phyloP scores from a whole-genome alignment of 1,284 basidiomycete genomes.

The Trichosporon ovoides region DNA sequence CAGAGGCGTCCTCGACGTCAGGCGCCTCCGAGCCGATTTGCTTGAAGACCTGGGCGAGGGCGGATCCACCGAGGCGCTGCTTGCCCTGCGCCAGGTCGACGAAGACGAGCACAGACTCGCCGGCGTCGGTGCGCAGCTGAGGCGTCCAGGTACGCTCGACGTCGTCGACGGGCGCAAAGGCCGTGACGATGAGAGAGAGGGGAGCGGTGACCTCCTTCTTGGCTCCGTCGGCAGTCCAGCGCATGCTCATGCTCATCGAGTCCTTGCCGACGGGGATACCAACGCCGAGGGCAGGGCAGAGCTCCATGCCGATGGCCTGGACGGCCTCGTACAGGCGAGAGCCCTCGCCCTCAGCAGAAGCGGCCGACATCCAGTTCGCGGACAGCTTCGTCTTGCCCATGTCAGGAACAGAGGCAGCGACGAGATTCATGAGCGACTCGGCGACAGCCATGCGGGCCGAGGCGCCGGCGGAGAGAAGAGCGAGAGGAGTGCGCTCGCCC shows the following conservation, averaged over 20 bases:
- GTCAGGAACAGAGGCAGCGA: slow-evolving; percentile 69
- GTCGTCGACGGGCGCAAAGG: slow-evolving; percentile 82
- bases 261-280: slow-evolving; percentile 98
- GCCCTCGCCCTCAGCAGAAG: slow-evolving; percentile 84
- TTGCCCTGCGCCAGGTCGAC: slow-evolving; percentile 83
- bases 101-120: slow-evolving; percentile 68
- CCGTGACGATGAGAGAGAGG: slow-evolving; percentile 87
- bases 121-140: slow-evolving; percentile 61
- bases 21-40: slow-evolving; percentile 71
- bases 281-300: slow-evolving; percentile 90
- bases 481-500: slow-evolving; percentile 91
- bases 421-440: slow-evolving; percentile 89
- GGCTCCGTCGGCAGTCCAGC: slow-evolving; percentile 66
- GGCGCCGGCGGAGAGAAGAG: slow-evolving; percentile 77
- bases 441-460: slow-evolving; percentile 94
- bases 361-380: slow-evolving; percentile 99
- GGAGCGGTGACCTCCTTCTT: slow-evolving; percentile 82
- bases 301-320: slow-evolving; percentile 81
- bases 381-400: slow-evolving; percentile 81
- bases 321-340: slow-evolving; percentile 88
- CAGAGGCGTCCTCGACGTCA: slow-evolving; percentile 73
- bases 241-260: slow-evolving; percentile 99
- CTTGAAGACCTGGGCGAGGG: slow-evolving; percentile 90
- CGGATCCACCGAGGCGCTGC: slow-evolving; percentile 86
- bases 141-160: slow-evolving; percentile 88